phyloP scores from a whole-genome alignment of 2,329 filamentous ascomycete genomes.

The Colletotrichum somersetense region DNA sequence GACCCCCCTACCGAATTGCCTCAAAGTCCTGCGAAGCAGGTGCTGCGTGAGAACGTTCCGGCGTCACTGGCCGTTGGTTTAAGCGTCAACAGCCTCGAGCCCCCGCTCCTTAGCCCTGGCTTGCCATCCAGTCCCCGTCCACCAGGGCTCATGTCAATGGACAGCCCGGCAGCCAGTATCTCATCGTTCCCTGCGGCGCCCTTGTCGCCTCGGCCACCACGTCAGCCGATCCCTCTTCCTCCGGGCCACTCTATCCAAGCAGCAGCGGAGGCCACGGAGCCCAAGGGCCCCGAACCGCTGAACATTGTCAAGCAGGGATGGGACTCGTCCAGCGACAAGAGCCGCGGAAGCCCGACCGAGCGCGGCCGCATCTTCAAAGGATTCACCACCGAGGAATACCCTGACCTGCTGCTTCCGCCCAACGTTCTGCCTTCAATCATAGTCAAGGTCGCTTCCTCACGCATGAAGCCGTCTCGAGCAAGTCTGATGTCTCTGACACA shows the following conservation, averaged over 20 bases:
- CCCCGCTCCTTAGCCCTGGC: conserved; percentile 69
- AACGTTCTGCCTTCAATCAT: conserved; percentile 89
- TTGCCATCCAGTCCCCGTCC: conserved; percentile 72
- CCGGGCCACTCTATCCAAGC: conserved; percentile 76
- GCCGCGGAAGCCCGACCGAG: conserved; percentile 55
- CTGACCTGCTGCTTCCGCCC: conserved; percentile 85
- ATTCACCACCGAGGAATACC: conserved; percentile 86
- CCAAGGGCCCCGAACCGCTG: conserved; percentile 58
- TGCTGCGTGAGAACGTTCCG: conserved; percentile 55
- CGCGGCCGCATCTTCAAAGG: conserved; percentile 77
- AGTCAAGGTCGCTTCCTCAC: conserved; percentile 90
- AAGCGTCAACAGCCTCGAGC: conserved; percentile 52
- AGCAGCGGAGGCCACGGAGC: conserved; percentile 52
- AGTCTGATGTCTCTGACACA: conserved; percentile 85
- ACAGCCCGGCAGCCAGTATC: conserved; percentile 63
- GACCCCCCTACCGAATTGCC: conserved; percentile 51
- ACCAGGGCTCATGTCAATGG: conserved; percentile 46
- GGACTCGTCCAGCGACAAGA: conserved; percentile 49
- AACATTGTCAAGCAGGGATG: conserved; percentile 53
- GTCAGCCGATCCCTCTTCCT: conserved; percentile 79
- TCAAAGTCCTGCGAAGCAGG: conserved; percentile 53
- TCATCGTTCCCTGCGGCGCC: conserved; percentile 72
- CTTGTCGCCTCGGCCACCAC: conserved; percentile 79
- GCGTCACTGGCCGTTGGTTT: conserved; percentile 68
- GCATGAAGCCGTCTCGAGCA: conserved; percentile 91